Base-by-base conservation (phyloP, 176 grass and related monocot species). In the Oryza rufipogon region DNA sequence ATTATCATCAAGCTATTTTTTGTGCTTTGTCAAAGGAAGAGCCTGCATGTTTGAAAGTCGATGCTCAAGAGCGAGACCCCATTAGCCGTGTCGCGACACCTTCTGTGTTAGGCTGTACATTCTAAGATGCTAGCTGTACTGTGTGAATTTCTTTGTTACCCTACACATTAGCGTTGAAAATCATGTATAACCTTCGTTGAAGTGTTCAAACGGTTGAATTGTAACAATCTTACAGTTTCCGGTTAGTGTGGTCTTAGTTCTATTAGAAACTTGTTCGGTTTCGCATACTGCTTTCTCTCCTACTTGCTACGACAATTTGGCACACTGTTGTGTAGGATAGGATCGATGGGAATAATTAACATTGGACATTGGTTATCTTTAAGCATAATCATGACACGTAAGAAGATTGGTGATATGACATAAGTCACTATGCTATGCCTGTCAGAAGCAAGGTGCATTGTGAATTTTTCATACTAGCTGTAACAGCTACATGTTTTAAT, bases 171-270 rank as follows among this genome's bases (percentile, higher is more conserved):
- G 9, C 44, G 77, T 28, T 74, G 46, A 74, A 45, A 67, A 68
- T 30, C 51, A 48, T 75, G 34, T 58, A 34, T 7, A 28, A n/a
- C 38, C 22, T 36, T 34, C 11, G 61, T 81, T 81, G 61, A 75
- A 77, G 32, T 88, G 64, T 67, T 84, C 81, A 68, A 44, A 88
- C 58, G 12, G 45, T 79, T 74, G 58, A 45, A 80, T 71, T 84
- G 32, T 28, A 34, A 73, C 23, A 45, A 44, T 13, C 63, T 69
- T 46, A 72, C 66, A 19, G 23, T 65, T 51, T 77, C 25, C 13
- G 0, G 20, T 30, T 86, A 46, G 33, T 42, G 19, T 49, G 33
- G 11, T 12, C 77, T 6, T 46, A 4, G 16, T 12, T 82, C 5
- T 46, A 4, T 65, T 0, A 23, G 66, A 15, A 54, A 23, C 19